Percentiles rank a stretch among this genome's conserved stretches.
phyloP scores from a whole-genome alignment of 345 rosid genomes.

The Pseudoturritis turrita region DNA sequence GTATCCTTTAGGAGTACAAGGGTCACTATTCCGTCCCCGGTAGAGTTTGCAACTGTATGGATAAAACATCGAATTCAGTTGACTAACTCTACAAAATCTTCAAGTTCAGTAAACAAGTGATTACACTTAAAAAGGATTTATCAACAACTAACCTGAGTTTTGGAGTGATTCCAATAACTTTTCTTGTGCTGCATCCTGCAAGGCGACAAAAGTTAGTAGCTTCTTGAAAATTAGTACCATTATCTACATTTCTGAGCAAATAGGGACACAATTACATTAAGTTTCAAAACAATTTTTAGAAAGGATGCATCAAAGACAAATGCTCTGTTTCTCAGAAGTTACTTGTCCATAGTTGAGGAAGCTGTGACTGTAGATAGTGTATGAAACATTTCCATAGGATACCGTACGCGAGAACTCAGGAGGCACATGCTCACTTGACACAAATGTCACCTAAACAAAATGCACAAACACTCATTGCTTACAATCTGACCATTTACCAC shows the following conservation, averaged over 20 bases:
- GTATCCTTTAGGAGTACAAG: slow-evolving; percentile 90
- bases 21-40: slow-evolving; percentile 42
- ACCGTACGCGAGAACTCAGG: slow-evolving; percentile 56
- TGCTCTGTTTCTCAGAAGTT: slow-evolving; percentile 5
- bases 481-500: neutral
- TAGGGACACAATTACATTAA: neutral
- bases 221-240: neutral
- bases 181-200: slow-evolving; percentile 75
- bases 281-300: neutral
- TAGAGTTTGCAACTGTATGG: slow-evolving; percentile 40
- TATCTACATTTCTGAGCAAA: neutral
- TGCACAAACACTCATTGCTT: neutral
- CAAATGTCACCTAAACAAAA: slow-evolving; percentile 22
- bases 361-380: slow-evolving; percentile 85
- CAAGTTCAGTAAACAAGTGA: neutral
- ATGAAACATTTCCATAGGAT: slow-evolving; percentile 53
- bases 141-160: slow-evolving; percentile 39
- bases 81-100: neutral
- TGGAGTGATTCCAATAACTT: slow-evolving; percentile 49
- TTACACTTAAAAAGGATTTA: neutral
- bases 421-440: slow-evolving; percentile 58
- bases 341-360: slow-evolving; percentile 93
- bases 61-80: neutral
- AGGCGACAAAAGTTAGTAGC: slow-evolving; percentile 18
- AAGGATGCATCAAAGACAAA: neutral